Conservation (phyloP, 768 basidiomycete species). For the Phaeotremella fagi region DNA sequence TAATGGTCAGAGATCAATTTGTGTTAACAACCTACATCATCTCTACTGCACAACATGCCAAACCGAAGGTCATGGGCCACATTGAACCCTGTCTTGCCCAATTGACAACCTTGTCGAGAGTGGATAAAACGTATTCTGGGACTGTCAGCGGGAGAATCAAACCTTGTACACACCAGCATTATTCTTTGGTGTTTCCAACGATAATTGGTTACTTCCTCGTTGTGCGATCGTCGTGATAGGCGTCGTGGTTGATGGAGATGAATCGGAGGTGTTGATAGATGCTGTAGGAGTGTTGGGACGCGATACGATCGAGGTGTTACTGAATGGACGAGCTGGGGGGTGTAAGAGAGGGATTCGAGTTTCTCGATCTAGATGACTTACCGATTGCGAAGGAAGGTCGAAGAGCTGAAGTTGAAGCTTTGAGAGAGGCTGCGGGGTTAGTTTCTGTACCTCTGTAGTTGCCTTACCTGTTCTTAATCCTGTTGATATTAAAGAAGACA, state of each 20-base stretch:
- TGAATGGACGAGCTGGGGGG: conserved; percentile 30
- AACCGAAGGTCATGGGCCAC: conserved; percentile 98
- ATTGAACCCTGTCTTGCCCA: conserved; percentile 97
- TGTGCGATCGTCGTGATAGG: conserved; percentile 62
- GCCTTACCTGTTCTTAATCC: conserved; percentile 24
- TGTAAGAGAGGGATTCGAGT: neutral
- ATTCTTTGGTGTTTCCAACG: conserved; percentile 82
- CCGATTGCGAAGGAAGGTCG: conserved; percentile 23
- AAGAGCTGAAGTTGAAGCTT: conserved; percentile 14
- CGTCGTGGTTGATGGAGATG: conserved; percentile 42
- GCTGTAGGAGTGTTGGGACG: conserved; percentile 41
- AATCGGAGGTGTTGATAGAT: conserved; percentile 31
- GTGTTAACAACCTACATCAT: conserved; percentile 41
- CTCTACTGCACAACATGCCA: conserved; percentile 98
- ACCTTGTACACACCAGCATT: conserved; percentile 62
- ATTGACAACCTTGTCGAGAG: conserved; percentile 91
- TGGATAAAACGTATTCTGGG: conserved; percentile 90
- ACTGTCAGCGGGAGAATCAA: conserved; percentile 1
- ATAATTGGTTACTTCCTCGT: conserved; percentile 73
- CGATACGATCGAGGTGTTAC: conserved; percentile 35
- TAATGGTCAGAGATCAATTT: conserved; percentile 54
- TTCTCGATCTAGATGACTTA: conserved; percentile 9
- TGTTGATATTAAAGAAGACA: conserved; percentile 26
- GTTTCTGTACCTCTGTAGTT: neutral
- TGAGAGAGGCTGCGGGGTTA: neutral